Evolutionary conservation across 2,329 filamentous ascomycete genomes (phyloP), one percentile per base, ranked within the genome.

Genomic region (Microcera coccophila): DNA sequence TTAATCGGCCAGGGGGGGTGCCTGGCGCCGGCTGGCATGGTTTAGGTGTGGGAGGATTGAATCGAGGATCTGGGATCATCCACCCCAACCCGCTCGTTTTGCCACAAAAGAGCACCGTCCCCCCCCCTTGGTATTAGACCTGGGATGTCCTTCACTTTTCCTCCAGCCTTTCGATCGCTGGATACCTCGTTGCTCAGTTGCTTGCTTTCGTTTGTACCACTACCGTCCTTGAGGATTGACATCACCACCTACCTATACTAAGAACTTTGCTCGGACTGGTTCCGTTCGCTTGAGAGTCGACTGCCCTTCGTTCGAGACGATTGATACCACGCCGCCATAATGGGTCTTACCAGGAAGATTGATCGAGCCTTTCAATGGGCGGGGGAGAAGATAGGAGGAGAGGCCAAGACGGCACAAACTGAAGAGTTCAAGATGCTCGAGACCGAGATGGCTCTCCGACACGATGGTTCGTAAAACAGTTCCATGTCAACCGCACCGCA

Each of bases 281-380:
- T 58, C 55, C 53, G 55, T 45, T 39, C 40, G 17, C 40, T 9
- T 22, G 36, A 28, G 22, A 42, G 15, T 40, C 31, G 28, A 44
- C 15, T 38, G 14, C 39, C 24, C n/a, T n/a, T n/a, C n/a, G n/a
- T 31, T 19, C 24, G 11, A 33, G 41, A 44, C 38, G 35, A 18
- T 37, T 34, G 20, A n/a, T n/a, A n/a, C 8, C 18, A 44, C 37
- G 26, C 41, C 47, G 45, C 36, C 49, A 63, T 33, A 24, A 80
- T 79, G 76, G 70, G 74, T 57, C 72, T 81, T 59, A 76, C 73
- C 69, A 95, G 95, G 76, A 95, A 94, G 66, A 82, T 97, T 64
- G 91, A 90, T 70, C 85, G 91, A 62, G 84, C 95, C 74, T 94
- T 91, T 74, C 91, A 97, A 84, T 97, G 91, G 91, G 89, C 90